Conservation (phyloP, 306 rosid genomes). For the Boehmeria nivea region DNA sequence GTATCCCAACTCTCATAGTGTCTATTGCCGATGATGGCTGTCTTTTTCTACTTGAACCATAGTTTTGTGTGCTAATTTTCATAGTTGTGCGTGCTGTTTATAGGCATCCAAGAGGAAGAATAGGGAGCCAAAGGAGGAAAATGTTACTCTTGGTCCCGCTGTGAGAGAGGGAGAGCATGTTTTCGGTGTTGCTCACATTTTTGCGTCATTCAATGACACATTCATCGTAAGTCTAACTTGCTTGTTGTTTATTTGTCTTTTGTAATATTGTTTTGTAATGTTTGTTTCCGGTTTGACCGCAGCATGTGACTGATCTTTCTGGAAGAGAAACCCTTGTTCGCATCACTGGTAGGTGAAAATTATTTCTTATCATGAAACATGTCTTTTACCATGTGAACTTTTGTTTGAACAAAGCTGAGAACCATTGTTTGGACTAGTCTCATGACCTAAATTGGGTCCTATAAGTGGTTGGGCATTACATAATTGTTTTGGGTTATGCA, state of each 20-base stretch:
- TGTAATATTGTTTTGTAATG: not conserved
- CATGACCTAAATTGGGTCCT: no score
- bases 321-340: constrained; percentile 84
- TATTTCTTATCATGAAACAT: not conserved
- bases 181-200: constrained; percentile 79
- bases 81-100: not conserved
- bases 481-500: no score
- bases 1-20: no score
- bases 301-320: constrained; percentile 83
- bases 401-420: no score
- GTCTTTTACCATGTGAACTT: not conserved
- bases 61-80: not conserved
- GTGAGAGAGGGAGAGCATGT: constrained; percentile 83
- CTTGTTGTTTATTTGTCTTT: not conserved
- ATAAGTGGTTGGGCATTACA: no score
- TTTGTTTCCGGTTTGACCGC: constrained; percentile 14
- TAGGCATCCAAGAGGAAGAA: constrained; percentile 55
- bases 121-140: constrained; percentile 90
- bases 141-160: constrained; percentile 77
- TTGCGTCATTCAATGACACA: constrained; percentile 79
- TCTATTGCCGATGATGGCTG: not conserved
- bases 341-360: constrained; percentile 49
- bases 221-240: constrained; percentile 52
- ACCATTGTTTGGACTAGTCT: no score
- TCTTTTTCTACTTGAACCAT: not conserved